phyloP scores from a whole-genome alignment of 768 basidiomycete species.

The Russula abietina region DNA sequence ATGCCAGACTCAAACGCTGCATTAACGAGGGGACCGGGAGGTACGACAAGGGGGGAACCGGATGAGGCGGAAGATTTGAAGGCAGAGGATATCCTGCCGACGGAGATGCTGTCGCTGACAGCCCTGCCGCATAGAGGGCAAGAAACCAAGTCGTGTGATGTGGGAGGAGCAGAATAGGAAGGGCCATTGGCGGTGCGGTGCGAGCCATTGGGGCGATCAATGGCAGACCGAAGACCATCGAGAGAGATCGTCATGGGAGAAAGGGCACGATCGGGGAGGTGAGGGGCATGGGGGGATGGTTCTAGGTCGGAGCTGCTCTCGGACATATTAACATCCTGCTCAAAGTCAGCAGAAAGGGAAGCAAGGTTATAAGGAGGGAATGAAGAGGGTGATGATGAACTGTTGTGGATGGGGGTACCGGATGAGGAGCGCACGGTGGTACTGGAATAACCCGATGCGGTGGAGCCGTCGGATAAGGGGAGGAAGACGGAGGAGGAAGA shows the following conservation, averaged over 20 bases:
- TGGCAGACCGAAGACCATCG: conserved; percentile 6
- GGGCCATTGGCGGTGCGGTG: neutral
- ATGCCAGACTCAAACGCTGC: conserved; percentile 51
- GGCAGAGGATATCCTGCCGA: conserved; percentile 7
- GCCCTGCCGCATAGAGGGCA: conserved; percentile 23
- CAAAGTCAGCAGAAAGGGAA: conserved; percentile 1
- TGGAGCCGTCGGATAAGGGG: conserved; percentile 3
- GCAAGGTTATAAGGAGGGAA: conserved; percentile 18
- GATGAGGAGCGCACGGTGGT: conserved; percentile 16
- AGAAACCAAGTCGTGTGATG: conserved; percentile 20
- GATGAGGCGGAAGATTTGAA: conserved; percentile 1
- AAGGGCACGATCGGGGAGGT: conserved; percentile 12
- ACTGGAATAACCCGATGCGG: conserved; percentile 12
- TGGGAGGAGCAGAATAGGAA: conserved; percentile 23
- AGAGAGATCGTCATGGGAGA: conserved; percentile 25
- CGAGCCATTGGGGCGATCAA: conserved; percentile 14
- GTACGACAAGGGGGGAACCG: conserved; percentile 29
- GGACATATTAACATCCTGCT: conserved; percentile 22
- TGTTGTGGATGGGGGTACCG: conserved; percentile 15
- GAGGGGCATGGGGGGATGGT: neutral
- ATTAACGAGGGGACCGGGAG: conserved; percentile 44
- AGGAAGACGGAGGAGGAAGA: neutral
- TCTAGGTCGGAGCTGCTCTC: conserved; percentile 14
- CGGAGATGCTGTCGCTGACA: conserved; percentile 14
- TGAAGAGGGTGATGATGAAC: conserved; percentile 12